These are phyloP conservation scores for Mayamaea pseudoterrestris DNA, from an alignment of 108 stramenopile genomes.

Conservation along the genomic window DNA sequence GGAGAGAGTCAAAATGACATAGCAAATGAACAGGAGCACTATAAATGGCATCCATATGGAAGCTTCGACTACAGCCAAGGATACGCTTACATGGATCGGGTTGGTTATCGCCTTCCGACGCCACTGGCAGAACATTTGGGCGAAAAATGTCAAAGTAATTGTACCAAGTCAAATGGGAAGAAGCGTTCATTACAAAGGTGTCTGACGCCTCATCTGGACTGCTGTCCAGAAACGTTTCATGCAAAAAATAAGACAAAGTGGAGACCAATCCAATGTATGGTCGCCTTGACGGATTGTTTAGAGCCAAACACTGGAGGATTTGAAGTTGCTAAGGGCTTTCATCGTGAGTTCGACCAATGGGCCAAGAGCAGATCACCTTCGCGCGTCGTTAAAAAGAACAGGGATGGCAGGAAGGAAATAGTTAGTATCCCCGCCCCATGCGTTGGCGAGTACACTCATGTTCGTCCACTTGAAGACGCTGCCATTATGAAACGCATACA, in stretches of 20 bases:
- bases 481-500: conserved; percentile 48
- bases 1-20: conserved; percentile 34
- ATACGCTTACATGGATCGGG: conserved; percentile 78
- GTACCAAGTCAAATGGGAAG: conserved; percentile 29
- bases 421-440: conserved; percentile 33
- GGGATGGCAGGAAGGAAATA: neutral
- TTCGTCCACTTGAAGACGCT: conserved; percentile 73
- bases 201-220: conserved; percentile 91
- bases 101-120: conserved; percentile 79
- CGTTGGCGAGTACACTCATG: conserved; percentile 85
- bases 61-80: conserved; percentile 54
- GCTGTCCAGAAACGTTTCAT: conserved; percentile 73
- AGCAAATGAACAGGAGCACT: conserved; percentile 10
- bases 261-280: conserved; percentile 90
- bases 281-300: conserved; percentile 69
- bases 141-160: conserved; percentile 6
- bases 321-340: conserved; percentile 85
- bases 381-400: conserved; percentile 2
- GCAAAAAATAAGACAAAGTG: conserved; percentile 44
- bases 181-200: conserved; percentile 61
- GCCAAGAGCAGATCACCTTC: conserved; percentile 20
- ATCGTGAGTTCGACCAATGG: conserved; percentile 77
- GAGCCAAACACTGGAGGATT: conserved; percentile 81
- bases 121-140: conserved; percentile 46
- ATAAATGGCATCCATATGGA: conserved; percentile 72